Evolutionary conservation across 106 monocot species (phyloP).

Genomic region (Ottelia alismoides): DNA sequence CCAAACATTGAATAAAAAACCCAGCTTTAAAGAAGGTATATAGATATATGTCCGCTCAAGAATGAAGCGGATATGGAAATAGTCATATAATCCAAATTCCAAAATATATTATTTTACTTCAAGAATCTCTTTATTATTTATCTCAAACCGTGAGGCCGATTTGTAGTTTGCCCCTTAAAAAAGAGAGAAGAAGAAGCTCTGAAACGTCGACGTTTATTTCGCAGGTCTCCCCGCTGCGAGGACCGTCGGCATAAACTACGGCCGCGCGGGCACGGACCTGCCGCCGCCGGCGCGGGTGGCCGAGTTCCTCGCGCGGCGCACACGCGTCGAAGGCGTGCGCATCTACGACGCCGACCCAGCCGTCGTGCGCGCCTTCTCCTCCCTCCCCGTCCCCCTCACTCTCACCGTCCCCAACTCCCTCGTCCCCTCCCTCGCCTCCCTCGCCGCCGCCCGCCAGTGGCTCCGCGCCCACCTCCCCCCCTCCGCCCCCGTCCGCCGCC

Average conservation of each 20-base stretch:
- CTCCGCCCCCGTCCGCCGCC: conserved; percentile 21
- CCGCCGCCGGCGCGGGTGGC: conserved; percentile 51
- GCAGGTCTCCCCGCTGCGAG: no score
- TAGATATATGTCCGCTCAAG: no score
- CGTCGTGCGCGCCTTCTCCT: conserved; percentile 44
- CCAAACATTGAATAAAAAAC: no score
- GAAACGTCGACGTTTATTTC: no score
- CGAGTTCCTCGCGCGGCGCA: conserved; percentile 35
- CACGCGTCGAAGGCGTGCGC: conserved; percentile 43
- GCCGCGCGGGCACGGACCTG: conserved; percentile 38
- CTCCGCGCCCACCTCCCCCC: conserved; percentile 22
- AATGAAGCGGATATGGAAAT: no score
- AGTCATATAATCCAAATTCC: no score
- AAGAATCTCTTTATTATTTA: no score
- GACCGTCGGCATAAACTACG: conserved; percentile 69
- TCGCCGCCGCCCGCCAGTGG: conserved; percentile 29
- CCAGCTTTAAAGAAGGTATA: no score
- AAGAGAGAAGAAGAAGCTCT: no score
- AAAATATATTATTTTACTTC: no score
- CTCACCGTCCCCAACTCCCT: conserved; percentile 39
- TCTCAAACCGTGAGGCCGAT: no score
- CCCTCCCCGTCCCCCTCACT: conserved; percentile 28
- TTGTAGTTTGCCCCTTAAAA: no score
- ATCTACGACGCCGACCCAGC: conserved; percentile 43
- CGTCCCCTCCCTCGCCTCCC: conserved; percentile 28